Base-by-base conservation (phyloP, 768 basidiomycete species). In the Boletellus emodensis region DNA sequence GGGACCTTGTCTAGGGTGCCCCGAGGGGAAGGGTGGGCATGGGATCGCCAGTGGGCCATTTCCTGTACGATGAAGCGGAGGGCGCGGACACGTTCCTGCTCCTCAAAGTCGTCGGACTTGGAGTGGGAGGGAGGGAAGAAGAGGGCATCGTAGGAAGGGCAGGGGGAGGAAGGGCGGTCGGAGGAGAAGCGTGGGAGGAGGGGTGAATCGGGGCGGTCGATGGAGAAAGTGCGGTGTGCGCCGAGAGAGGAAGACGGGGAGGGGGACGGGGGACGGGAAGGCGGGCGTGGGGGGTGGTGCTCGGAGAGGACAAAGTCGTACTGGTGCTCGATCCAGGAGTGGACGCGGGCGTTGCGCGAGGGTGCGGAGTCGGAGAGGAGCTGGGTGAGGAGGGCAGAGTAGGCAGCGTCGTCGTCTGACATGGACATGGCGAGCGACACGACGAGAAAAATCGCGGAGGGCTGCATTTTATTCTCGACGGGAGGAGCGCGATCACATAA, bases 61-160 rank as follows among this genome's bases (percentile, higher is more conserved):
- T 71, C 67, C 30, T 65, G 69, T 4, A 71, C 61, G 51, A 71
- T 67, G 48, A 68, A 71, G 18, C 63, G 61, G 48, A 72, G 64
- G 0, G 71, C 57, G 9, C 71, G 71, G 38, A 65, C 52, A 36
- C 69, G 68, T 44, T 72, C 67, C 12, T 60, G 53, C 39, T 69
- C 62, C 22, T 64, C 64, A 37, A 60, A 55, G 13, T 56, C 49
- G 18, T 52, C 55, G 13, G 54, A 20, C 18, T 55, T 44, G 41
- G 38, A 0, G 17, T 61, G 44, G 0, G 49, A 47, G 26, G 26
- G 26, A 1, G 70, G 67, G 35, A 72, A 68, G 49, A 73, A 69
- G 45, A 69, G 62, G 26, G 68, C 55, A 39, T 72, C 70, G 35
- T 65, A 65, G 9, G 63, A 72, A 4, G 66, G 69, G 40, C 49